Evolutionary conservation across 345 rosid species (phyloP).

Genomic region (Conringia planisiliqua): DNA sequence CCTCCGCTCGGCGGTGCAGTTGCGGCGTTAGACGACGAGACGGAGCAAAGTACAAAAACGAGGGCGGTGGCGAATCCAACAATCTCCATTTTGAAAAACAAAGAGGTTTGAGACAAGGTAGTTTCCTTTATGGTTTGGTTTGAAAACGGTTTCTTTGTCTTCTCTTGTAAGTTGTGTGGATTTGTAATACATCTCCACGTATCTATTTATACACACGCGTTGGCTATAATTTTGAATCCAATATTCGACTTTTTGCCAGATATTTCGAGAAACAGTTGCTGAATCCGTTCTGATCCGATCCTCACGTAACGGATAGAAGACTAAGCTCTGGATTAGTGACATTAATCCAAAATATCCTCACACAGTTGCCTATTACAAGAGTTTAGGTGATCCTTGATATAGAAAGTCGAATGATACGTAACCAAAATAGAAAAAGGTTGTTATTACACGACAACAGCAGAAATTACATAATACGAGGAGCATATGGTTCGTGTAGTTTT

Average conservation of each 20-base stretch:
- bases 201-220: slow-evolving; percentile 1
- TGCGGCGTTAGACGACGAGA: background rate
- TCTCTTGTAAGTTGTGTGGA: background rate
- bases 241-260: background rate
- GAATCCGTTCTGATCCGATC: slow-evolving; percentile 12
- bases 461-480: background rate
- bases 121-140: background rate
- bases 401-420: background rate
- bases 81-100: background rate
- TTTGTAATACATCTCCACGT: background rate
- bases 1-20: slow-evolving; percentile 3
- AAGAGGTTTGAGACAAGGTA: background rate
- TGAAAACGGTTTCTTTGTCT: background rate
- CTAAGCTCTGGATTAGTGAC: slow-evolving; percentile 16
- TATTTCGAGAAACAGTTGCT: slow-evolving; percentile 4
- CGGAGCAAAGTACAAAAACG: background rate
- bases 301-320: slow-evolving; percentile 18
- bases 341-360: background rate
- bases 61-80: slow-evolving; percentile 11
- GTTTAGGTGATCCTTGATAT: background rate
- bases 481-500: slow-evolving; percentile 4
- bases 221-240: background rate
- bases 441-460: background rate
- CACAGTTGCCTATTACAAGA: background rate
- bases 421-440: background rate